Conservation (phyloP, 441 rosid genomes). For the Euphorbia celastroides region DNA sequence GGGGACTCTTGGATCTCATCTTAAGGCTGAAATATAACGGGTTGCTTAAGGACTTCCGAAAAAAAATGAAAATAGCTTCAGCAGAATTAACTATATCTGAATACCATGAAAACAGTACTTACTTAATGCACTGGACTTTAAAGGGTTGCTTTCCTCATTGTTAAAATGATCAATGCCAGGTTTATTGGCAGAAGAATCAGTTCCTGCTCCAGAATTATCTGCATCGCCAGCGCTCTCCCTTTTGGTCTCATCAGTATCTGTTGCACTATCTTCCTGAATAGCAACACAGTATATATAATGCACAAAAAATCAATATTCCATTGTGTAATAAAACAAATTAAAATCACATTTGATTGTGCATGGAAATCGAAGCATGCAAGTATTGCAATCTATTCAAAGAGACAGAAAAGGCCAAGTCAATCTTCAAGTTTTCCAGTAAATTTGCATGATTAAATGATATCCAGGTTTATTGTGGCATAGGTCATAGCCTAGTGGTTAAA, state of each 20-base stretch:
- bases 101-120: conserved; percentile 25
- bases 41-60: neutral
- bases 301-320: neutral
- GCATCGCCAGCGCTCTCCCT: conserved; percentile 25
- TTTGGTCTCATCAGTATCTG: conserved; percentile 29
- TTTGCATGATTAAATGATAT: neutral
- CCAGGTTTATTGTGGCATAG: neutral
- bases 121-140: conserved; percentile 79
- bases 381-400: neutral
- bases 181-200: conserved; percentile 24
- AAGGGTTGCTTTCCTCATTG: conserved; percentile 54
- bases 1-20: neutral
- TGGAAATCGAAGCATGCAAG: neutral
- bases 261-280: conserved; percentile 49
- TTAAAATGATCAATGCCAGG: conserved; percentile 65
- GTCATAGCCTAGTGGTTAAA: too few relatives aligned
- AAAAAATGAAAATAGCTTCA: neutral
- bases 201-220: conserved; percentile 17
- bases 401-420: neutral
- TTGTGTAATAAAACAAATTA: too few relatives aligned
- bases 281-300: neutral
- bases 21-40: neutral
- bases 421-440: too few relatives aligned
- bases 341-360: too few relatives aligned
- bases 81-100: neutral